These are phyloP conservation scores for Phytopythium montanum DNA, from an alignment of 352 stramenopile genomes.

Conservation along the genomic window DNA sequence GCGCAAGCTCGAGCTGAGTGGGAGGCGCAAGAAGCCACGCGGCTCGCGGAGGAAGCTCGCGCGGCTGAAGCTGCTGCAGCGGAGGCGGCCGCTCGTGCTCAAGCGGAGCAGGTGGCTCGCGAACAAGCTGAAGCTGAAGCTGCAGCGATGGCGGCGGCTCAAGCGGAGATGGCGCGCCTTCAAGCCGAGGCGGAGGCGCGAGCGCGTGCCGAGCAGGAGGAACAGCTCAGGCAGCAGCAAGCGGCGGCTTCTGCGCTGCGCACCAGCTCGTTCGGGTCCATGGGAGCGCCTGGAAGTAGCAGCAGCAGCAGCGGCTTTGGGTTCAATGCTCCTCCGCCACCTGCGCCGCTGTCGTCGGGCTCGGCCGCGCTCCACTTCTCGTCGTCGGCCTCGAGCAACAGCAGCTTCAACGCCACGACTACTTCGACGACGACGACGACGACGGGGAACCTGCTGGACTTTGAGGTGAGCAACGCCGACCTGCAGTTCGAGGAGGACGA, in stretches of 20 bases:
- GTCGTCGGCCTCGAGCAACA: slow-evolving; percentile 20
- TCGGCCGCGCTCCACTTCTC: slow-evolving; percentile 16
- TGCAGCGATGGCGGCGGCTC: slow-evolving; percentile 12
- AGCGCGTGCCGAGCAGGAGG: slow-evolving; percentile 4
- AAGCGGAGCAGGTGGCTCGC: slow-evolving; percentile 22
- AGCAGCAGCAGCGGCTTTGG: slow-evolving; percentile 32
- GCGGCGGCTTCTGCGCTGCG: slow-evolving; percentile 15
- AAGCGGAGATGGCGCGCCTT: slow-evolving; percentile 19
- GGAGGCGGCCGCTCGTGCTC: slow-evolving; percentile 15
- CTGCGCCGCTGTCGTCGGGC: slow-evolving; percentile 13
- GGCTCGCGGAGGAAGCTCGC: slow-evolving; percentile 26
- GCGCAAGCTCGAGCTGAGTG: slow-evolving; percentile 16
- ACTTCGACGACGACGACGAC: slow-evolving; percentile 21
- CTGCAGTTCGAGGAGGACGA: slow-evolving; percentile 80
- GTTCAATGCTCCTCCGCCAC: slow-evolving; percentile 15
- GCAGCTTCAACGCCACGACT: slow-evolving; percentile 17
- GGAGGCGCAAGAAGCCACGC: slow-evolving; percentile 21
- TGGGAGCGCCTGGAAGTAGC: slow-evolving; percentile 16
- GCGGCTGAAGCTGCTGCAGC: slow-evolving; percentile 12
- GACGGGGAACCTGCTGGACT: slow-evolving; percentile 64
- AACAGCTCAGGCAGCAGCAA: slow-evolving; percentile 24
- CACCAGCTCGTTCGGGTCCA: slow-evolving; percentile 22
- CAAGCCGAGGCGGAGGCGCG: slow-evolving; percentile 20
- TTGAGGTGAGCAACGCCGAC: slow-evolving; percentile 71
- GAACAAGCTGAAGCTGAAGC: slow-evolving; percentile 25